phyloP scores from a whole-genome alignment of 2,329 filamentous ascomycete genomes.

The Aaosphaeria pasadenensis region DNA sequence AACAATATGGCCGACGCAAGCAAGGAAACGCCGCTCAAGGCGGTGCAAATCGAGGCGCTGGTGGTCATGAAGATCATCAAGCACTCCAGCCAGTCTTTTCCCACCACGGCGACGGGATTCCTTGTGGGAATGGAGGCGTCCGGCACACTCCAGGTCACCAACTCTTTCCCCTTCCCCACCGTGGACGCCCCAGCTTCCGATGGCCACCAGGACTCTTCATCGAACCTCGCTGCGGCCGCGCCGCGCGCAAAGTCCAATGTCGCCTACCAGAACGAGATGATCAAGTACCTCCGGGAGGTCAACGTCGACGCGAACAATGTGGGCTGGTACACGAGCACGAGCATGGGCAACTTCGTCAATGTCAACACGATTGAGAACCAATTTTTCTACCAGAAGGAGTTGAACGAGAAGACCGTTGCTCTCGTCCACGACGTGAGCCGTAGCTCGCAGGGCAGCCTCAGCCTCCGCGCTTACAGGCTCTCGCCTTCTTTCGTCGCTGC shows the following conservation, averaged over 20 bases:
- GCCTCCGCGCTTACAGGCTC: conserved; percentile 85
- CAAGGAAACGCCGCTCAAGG: conserved; percentile 62
- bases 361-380: conserved; percentile 96
- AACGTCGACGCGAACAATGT: conserved; percentile 98
- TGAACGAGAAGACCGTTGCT: conserved; percentile 81
- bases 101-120: conserved; percentile 82
- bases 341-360: conserved; percentile 98
- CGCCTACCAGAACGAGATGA: conserved; percentile 92
- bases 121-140: conserved; percentile 91
- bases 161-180: conserved; percentile 90
- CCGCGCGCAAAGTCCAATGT: conserved; percentile 89
- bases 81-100: conserved; percentile 85
- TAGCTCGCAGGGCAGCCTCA: conserved; percentile 87
- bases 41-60: conserved; percentile 92
- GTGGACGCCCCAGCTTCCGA: conserved; percentile 64
- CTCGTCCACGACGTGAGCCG: conserved; percentile 94
- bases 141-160: conserved; percentile 82
- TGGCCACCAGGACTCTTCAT: conserved; percentile 27
- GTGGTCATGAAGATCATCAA: conserved; percentile 98
- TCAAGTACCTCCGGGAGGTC: conserved; percentile 92
- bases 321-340: conserved; percentile 97
- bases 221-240: conserved; percentile 74
- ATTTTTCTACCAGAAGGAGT: conserved; percentile 90
- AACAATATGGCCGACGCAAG: conserved; percentile 33
- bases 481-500: conserved; percentile 84